A percentile compares a stretch with the other conserved stretches of the same genome.
These are phyloP conservation scores for Cenchrus americanus DNA, from an alignment of 176 grass and related monocot genomes.

Conservation along the genomic window DNA sequence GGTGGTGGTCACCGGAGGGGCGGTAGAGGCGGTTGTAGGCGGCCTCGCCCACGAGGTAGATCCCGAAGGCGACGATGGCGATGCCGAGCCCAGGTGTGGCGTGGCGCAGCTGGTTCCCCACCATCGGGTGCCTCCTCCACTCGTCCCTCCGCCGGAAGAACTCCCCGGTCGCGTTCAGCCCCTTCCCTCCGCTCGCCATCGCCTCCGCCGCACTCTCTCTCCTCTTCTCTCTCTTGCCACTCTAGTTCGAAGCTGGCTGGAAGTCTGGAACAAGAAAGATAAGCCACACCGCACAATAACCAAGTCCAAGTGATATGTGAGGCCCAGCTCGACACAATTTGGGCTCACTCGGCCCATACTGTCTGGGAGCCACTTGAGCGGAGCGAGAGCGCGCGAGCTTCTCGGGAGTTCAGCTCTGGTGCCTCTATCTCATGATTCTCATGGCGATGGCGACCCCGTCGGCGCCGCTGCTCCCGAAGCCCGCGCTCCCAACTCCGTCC, in stretches of 20 bases:
- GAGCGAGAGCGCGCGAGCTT: neutral
- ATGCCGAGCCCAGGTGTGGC: slow-evolving; percentile 87
- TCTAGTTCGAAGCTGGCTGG: neutral
- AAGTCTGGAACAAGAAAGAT: neutral
- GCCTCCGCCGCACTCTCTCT: slow-evolving; percentile 31
- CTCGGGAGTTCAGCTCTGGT: slow-evolving; percentile 4
- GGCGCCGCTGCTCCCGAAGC: slow-evolving; percentile 39
- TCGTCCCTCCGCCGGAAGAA: slow-evolving; percentile 94
- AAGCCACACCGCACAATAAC: slow-evolving; percentile 7
- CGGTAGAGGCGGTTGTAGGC: slow-evolving; percentile 76
- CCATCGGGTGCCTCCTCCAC: slow-evolving; percentile 85
- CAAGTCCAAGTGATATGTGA: slow-evolving; percentile 25
- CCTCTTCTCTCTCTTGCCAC: neutral
- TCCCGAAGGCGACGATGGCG: slow-evolving; percentile 91
- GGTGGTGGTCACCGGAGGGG: slow-evolving; percentile 51
- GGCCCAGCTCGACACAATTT: neutral
- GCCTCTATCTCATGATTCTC: slow-evolving; percentile 36
- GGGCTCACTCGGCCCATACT: neutral
- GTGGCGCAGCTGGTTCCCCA: slow-evolving; percentile 81
- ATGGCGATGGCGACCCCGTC: slow-evolving; percentile 42
- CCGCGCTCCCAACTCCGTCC: neutral
- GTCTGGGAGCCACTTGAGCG: too few species aligned
- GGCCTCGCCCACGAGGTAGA: slow-evolving; percentile 91
- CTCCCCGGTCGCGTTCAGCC: slow-evolving; percentile 78
- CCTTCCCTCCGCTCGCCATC: slow-evolving; percentile 68